A percentile compares a stretch with the other conserved stretches of the same genome.
Conservation (phyloP, 2,329 filamentous ascomycete species). For the Penicillium sp. region DNA sequence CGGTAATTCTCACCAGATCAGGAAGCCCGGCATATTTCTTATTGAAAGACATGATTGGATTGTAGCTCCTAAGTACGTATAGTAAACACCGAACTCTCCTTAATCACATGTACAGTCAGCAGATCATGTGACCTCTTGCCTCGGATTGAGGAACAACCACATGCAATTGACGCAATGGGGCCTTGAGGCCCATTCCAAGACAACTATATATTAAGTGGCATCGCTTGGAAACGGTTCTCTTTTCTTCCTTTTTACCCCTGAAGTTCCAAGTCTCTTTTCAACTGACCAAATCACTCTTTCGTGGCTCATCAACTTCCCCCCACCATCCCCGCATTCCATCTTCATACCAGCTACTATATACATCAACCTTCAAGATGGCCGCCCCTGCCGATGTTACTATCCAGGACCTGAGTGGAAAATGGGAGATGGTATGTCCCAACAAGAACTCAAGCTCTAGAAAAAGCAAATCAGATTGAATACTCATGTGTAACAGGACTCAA, state of each 20-base stretch:
- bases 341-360: not conserved
- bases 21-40: conserved; percentile 80
- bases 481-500: conserved; percentile 61
- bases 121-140: conserved; percentile 14
- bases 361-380: conserved; percentile 57
- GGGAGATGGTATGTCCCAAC: conserved; percentile 60
- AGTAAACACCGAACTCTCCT: conserved; percentile 11
- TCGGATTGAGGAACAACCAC: conserved; percentile 22
- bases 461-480: not conserved
- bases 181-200: not conserved
- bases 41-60: conserved; percentile 63
- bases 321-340: conserved; percentile 20
- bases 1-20: conserved; percentile 60
- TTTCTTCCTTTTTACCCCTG: not conserved
- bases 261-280: not conserved
- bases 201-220: conserved; percentile 12
- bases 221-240: not conserved
- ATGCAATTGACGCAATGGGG: conserved; percentile 19
- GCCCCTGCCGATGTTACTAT: conserved; percentile 66
- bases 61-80: conserved; percentile 4
- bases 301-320: conserved; percentile 8
- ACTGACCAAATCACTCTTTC: not conserved
- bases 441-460: not conserved
- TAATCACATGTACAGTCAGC: conserved; percentile 14
- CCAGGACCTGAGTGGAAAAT: conserved; percentile 66